Conservation (phyloP, 2,329 filamentous ascomycete genomes). For the Trichoderma asperellum region DNA sequence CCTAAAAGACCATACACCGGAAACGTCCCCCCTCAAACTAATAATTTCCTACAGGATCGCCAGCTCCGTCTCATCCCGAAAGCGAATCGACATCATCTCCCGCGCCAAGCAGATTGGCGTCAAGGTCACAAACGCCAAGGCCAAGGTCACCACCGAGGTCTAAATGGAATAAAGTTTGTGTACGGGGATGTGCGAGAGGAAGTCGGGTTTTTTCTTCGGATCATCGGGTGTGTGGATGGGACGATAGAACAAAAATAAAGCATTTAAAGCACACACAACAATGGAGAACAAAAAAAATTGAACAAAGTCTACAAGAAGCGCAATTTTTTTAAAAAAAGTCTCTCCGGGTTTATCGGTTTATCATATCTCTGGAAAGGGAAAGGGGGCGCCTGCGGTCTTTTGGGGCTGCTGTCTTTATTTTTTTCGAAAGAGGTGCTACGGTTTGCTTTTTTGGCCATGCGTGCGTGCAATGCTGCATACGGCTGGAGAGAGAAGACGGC, state of each 20-base stretch:
- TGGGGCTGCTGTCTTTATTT: constrained; percentile 19
- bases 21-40: not conserved
- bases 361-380: constrained; percentile 15
- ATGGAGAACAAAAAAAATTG: constrained; percentile 26
- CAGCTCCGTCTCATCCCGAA: constrained; percentile 96
- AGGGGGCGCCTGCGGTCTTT: constrained; percentile 19
- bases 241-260: constrained; percentile 27
- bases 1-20: not conserved
- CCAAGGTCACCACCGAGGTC: constrained; percentile 95
- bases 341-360: constrained; percentile 18
- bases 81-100: constrained; percentile 97
- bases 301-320: not conserved
- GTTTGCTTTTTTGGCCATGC: constrained; percentile 23
- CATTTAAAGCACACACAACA: constrained; percentile 23
- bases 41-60: constrained; percentile 71
- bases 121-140: constrained; percentile 99
- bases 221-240: constrained; percentile 20
- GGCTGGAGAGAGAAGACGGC: constrained; percentile 17
- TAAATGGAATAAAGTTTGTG: constrained; percentile 47
- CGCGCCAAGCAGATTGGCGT: constrained; percentile 98
- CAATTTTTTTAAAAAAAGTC: not conserved
- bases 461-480: constrained; percentile 18
- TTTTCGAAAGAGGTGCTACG: constrained; percentile 25
- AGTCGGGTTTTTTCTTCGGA: not conserved
- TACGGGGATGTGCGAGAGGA: not conserved